Base-by-base conservation (phyloP, 1,139 yeast species). In the Yamadazyma membranifaciens region DNA sequence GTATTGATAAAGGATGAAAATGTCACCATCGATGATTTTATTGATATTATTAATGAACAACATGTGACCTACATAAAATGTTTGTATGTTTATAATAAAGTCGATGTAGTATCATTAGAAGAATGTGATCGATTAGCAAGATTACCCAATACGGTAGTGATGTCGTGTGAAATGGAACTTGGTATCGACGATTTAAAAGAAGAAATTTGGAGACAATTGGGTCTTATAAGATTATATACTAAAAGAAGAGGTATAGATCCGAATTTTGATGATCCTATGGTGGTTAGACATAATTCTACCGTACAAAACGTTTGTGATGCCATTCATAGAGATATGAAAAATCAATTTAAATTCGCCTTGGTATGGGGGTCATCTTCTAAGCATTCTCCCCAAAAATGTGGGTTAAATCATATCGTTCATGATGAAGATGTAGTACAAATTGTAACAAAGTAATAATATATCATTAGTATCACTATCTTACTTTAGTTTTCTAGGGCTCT, bases 301-400 rank as follows among this genome's bases (percentile, higher is more conserved):
- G 79, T 91, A 39, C 89, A 83, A 50, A 89, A 83, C 52, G 89
- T 92, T 22, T 92, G 98, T 69, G 94, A 92, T 59, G 77, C 94
- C 10, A 84, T 92, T 48, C 98, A 92, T 60, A 76, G 96, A 53
- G 97, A 91, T 52, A 86, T 92, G 75, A 89, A 89, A 56, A 82
- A 85, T 52, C 88, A 87, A 57, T 92, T 92, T 69, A 87, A 89
- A 59, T 88, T 89, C 60, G 98, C 98, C 1, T 67, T 89, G 54
- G 97, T 92, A 9, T 92, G 98, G 98, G 98, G 98, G 0, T 82
- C 91, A 1, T 84, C 95, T 39, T 87, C 97, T 6, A 92, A 92
- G 61, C 96, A 89, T 59, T 87, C 94, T 33, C 98, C 98, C 2
- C 98, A 92, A 58, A 89, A 89, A 59, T 91, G 98, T 70, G 98